Percentiles rank a stretch among this genome's conserved stretches.
Conservation (phyloP, 768 basidiomycete species). For the Phlebiopsis flavidoalba region DNA sequence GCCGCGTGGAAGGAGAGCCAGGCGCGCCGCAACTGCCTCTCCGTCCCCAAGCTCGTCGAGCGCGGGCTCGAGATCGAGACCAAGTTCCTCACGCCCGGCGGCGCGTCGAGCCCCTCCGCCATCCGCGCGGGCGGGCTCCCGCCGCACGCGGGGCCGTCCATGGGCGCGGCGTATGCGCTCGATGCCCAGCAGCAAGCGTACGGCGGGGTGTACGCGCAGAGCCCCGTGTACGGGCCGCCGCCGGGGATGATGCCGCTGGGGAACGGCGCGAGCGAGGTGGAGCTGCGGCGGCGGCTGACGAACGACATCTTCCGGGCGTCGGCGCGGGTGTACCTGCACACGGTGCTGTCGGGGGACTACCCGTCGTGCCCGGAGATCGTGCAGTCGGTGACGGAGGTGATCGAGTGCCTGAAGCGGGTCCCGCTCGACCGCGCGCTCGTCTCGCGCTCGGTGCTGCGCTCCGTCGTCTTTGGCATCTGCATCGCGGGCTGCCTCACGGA, state of each 20-base stretch:
- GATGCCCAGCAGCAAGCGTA: not conserved
- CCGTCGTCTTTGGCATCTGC: slow-evolving; percentile 75
- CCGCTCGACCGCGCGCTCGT: slow-evolving; percentile 27
- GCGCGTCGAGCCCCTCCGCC: slow-evolving; percentile 17
- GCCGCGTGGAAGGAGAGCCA: slow-evolving; percentile 58
- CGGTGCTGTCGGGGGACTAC: slow-evolving; percentile 69
- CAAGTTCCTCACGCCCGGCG: slow-evolving; percentile 33
- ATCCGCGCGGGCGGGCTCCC: slow-evolving; percentile 13
- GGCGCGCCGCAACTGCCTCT: slow-evolving; percentile 39
- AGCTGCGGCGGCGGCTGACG: slow-evolving; percentile 31
- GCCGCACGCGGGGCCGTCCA: slow-evolving; percentile 8
- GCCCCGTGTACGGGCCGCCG: slow-evolving; percentile 6
- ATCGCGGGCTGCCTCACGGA: slow-evolving; percentile 69
- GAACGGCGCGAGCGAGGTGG: slow-evolving; percentile 19
- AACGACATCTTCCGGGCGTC: slow-evolving; percentile 63
- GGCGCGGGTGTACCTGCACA: slow-evolving; percentile 68
- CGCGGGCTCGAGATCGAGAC: slow-evolving; percentile 49
- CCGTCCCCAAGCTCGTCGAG: slow-evolving; percentile 54
- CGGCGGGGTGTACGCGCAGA: slow-evolving; percentile 7
- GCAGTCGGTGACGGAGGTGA: slow-evolving; percentile 47
- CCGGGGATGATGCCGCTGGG: not conserved
- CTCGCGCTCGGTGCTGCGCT: slow-evolving; percentile 57
- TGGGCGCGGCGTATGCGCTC: not conserved
- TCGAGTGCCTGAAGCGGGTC: slow-evolving; percentile 39
- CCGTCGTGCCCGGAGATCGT: slow-evolving; percentile 63